Base-by-base conservation (phyloP, 1,284 basidiomycete species). In the Cerrena zonata region DNA sequence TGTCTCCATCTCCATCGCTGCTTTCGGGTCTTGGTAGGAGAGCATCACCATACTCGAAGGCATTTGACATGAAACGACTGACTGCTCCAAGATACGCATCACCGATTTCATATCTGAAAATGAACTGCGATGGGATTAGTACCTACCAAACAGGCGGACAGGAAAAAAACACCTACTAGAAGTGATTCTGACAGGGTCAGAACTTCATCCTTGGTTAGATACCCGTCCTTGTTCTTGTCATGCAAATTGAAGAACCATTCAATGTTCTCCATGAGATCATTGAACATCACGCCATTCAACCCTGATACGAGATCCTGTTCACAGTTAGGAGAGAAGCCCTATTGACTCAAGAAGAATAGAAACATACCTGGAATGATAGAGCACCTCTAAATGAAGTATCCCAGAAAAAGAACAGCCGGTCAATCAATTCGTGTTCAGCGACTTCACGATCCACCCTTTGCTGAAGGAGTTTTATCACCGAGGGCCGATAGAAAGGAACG, bases 241-340 rank as follows among this genome's bases (percentile, higher is more conserved):
- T 97, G 93, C 47, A 99, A 69, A 58, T 90, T 89, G 71, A 99
- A 98, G 72, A 99, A 95, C 94, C 95, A 98, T 66, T 96, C 91
- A 60, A 98, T 97, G 61, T 91, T 95, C 54, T 94, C 91, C 92
- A 98, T 96, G 54, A 99, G 74, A 65, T 96, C 96, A 56, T 92
- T 94, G 68, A 92, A 91, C 83, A 98, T 91, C 50, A 97, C 89
- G 12, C 86, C 85, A 61, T 96, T 87, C 41, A 99, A 73, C 1
- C 95, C 96, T 36, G 78, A 79, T 5, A 99, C 86, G 24, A 99
- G 76, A 65, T 99, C 94, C 87, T 97, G 65, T 5, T 49, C 24
- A 34, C 37, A 13, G 10, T 40, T 23, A 27, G 4, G 27, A 25
- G 18, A 25, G 30, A 52, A 54, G 12, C 21, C 10, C 22, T 27